Conservation (phyloP, 139 green algal species). For the Chlorella sp. region DNA sequence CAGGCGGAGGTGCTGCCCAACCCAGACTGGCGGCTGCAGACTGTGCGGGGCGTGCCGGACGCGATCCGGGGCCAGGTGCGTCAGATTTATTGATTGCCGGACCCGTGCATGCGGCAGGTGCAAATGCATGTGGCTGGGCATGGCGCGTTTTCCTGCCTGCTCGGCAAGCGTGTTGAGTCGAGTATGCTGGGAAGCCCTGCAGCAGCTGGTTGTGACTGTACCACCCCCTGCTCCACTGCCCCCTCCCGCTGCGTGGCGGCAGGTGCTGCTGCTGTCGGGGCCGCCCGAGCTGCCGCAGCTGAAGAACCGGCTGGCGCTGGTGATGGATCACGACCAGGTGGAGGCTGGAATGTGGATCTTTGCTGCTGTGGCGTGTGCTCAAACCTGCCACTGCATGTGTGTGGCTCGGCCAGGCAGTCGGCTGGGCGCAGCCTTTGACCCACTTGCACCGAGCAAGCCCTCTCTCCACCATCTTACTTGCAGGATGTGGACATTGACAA, state of each 20-base stretch:
- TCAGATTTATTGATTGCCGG: no score
- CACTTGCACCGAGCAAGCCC: not conserved
- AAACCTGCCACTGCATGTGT: no score
- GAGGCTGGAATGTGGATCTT: no score
- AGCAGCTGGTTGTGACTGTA: not conserved
- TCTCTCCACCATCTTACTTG: not conserved
- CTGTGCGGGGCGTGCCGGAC: not conserved
- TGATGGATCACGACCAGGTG: slow-evolving; percentile 41
- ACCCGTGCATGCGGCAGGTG: no score
- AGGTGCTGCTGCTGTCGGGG: slow-evolving; percentile 22
- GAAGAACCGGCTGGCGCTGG: slow-evolving; percentile 29
- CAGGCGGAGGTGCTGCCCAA: not conserved
- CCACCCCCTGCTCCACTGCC: not conserved
- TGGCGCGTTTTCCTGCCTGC: no score
- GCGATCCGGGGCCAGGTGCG: slow-evolving; percentile 38
- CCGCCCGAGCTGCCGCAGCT: not conserved
- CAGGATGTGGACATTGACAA: slow-evolving; percentile 10
- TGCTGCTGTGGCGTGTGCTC: no score
- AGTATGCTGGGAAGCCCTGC: no score
- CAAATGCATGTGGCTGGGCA: no score
- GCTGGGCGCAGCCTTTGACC: no score
- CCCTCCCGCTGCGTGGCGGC: not conserved
- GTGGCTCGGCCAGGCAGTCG: no score
- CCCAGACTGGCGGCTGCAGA: not conserved
- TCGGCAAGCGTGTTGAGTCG: no score